phyloP scores from a whole-genome alignment of 1,139 yeast genomes.

The Candida neerlandica region DNA sequence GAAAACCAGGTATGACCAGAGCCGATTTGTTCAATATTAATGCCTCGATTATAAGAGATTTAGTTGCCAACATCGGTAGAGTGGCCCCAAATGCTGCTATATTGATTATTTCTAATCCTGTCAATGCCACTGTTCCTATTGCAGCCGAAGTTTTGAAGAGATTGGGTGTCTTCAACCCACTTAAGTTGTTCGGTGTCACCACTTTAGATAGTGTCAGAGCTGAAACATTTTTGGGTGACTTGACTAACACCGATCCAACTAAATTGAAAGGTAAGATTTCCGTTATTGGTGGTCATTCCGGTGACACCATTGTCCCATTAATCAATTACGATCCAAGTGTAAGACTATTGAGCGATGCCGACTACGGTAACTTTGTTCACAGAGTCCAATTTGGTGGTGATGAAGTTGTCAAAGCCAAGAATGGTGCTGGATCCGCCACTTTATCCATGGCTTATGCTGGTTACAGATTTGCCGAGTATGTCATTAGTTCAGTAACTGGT shows the following conservation, averaged over 20 bases:
- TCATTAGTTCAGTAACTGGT: slow-evolving; percentile 47
- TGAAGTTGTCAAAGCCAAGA: slow-evolving; percentile 76
- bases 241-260: slow-evolving; percentile 37
- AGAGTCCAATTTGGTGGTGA: slow-evolving; percentile 80
- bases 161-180: slow-evolving; percentile 63
- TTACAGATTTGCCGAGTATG: slow-evolving; percentile 60
- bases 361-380: slow-evolving; percentile 49
- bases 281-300: slow-evolving; percentile 78
- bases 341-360: slow-evolving; percentile 26
- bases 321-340: slow-evolving; percentile 32
- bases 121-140: slow-evolving; percentile 74
- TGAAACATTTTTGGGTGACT: slow-evolving; percentile 60
- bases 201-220: slow-evolving; percentile 73
- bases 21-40: slow-evolving; percentile 76
- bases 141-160: slow-evolving; percentile 70
- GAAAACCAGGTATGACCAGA: slow-evolving; percentile 81
- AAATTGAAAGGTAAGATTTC: slow-evolving; percentile 52
- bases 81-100: slow-evolving; percentile 64
- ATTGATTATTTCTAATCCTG: slow-evolving; percentile 73
- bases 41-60: slow-evolving; percentile 65
- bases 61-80: slow-evolving; percentile 60
- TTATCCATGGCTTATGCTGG: slow-evolving; percentile 81
- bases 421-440: slow-evolving; percentile 79
- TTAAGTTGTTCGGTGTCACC: slow-evolving; percentile 70
- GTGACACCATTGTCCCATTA: slow-evolving; percentile 72